Evolutionary conservation across 2,329 filamentous ascomycete genomes (phyloP), one percentile per base, ranked within the genome.

Genomic region (Colletotrichum musicola): DNA sequence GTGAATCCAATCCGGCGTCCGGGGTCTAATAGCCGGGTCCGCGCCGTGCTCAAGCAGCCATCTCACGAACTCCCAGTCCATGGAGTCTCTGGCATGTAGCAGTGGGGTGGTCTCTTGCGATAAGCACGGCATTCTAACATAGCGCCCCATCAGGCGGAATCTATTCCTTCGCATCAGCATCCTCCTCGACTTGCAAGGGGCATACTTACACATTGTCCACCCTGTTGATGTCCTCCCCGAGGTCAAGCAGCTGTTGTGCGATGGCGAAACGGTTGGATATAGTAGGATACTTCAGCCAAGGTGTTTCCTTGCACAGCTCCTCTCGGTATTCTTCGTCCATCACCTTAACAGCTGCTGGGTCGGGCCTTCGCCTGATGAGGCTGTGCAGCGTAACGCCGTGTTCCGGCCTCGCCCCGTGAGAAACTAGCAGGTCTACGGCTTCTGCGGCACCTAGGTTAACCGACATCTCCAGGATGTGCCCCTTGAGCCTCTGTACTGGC

Each of bases 401-500:
- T 27, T 63, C 50, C 18, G n/a, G 60, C 40, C 55, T 63, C n/a
- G 50, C 60, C n/a, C 60, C 60, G 50, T 20, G 38, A 50, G 50
- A 54, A 13, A 56, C 40, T 6, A 63, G 50, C 13, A 63, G 10
- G 47, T 38, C 49, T 25, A 63, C 38, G 42, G 53, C 50, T 25
- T 63, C 50, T 14, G 38, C 49, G 22, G 60, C 60, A n/a, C 50
- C 50, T n/a, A 50, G 40, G 38, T 55, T 55, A 50, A 56, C 40
- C n/a, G 60, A 50, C 47, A 61, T 51, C 47, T 53, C 18, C 47
- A 61, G 14, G 20, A 61, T 44, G 18, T 61, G 47, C 47, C 58
- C 47, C 20, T 61, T 30, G 47, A 61, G 47, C 20, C 58, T 61
- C 47, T 53, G 47, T 16, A 61, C 58, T 9, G 35, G 58, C 9